These are phyloP conservation scores for Mycena belliarum DNA, from an alignment of 768 basidiomycete genomes.

Conservation along the genomic window DNA sequence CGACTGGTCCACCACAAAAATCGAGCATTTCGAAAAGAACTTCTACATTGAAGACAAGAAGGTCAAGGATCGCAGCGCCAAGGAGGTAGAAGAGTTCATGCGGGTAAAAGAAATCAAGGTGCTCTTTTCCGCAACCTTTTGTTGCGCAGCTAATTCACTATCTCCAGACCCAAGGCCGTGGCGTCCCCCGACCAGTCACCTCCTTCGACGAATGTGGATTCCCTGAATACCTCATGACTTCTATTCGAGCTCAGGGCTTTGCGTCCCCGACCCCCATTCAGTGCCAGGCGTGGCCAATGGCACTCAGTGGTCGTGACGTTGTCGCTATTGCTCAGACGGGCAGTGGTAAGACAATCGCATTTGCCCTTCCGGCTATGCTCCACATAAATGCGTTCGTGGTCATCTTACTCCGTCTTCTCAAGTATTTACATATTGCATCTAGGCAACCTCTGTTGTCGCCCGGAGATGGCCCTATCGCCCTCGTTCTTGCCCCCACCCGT, in stretches of 20 bases:
- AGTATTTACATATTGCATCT: constrained; percentile 17
- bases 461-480: constrained; percentile 96
- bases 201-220: constrained; percentile 95
- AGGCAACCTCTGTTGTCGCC: constrained; percentile 91
- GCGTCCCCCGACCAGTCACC: constrained; percentile 86
- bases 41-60: constrained; percentile 92
- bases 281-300: constrained; percentile 99
- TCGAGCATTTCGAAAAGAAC: constrained; percentile 95
- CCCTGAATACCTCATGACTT: constrained; percentile 93
- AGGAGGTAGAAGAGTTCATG: constrained; percentile 88
- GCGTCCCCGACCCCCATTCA: constrained; percentile 90
- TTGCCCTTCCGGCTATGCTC: constrained; percentile 98
- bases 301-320: constrained; percentile 88
- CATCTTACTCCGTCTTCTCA: not conserved
- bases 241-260: constrained; percentile 95
- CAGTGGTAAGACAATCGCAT: constrained; percentile 97
- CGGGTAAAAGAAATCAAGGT: constrained; percentile 87
- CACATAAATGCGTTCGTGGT: constrained; percentile 94
- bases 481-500: constrained; percentile 95
- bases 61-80: constrained; percentile 73
- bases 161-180: constrained; percentile 78
- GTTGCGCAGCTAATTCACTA: not conserved
- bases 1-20: constrained; percentile 77
- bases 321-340: constrained; percentile 98
- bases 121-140: constrained; percentile 13